Base-by-base conservation (phyloP, 208 protist species). In the Perkinsela sp. region DNA sequence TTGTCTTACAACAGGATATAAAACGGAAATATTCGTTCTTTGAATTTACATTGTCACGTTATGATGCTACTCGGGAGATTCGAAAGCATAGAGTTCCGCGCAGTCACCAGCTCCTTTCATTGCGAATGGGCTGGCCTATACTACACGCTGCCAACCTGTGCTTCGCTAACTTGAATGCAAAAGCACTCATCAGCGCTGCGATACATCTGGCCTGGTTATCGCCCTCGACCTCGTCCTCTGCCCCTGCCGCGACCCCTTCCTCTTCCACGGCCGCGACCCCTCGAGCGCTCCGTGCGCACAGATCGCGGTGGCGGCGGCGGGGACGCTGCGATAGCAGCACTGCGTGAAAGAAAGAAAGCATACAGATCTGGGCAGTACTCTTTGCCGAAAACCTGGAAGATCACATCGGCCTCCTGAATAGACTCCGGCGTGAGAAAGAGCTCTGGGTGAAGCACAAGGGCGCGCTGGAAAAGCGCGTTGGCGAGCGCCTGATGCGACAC, bases 361-460 rank as follows among this genome's bases (percentile, higher is more conserved):
- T 92, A 92, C 30, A 92, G 77, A 66, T 80, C 83, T 15, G 84
- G 85, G 72, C 87, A 92, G 69, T 81, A 75, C 70, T 81, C 85
- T 13, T 84, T 78, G 1, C 87, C 87, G 71, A 86, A 90, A 32
- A 82, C 72, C 70, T 92, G 83, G 69, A 92, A 92, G 28, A 92
- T 85, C 74, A 90, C 87, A 66, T 92, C 84, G 57, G 90, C 83
- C 73, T 92, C 87, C 72, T 92, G 84, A 30, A 82, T 88, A 29
- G 84, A 84, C n/a, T 83, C 88, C 32, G 85, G 87, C 72, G 89
- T 85, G 0, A 83, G 72, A 68, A 92, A 92, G 75, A 92, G 90
- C 71, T 92, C 87, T 29, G 81, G 73, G 69, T 92, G 85, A 31
- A 92, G 72, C 1, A 85, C 81, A n/a, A 92, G 75, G 71, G 83